Conservation (phyloP, 1,284 basidiomycete genomes). For the Chondrostereum purpureum region DNA sequence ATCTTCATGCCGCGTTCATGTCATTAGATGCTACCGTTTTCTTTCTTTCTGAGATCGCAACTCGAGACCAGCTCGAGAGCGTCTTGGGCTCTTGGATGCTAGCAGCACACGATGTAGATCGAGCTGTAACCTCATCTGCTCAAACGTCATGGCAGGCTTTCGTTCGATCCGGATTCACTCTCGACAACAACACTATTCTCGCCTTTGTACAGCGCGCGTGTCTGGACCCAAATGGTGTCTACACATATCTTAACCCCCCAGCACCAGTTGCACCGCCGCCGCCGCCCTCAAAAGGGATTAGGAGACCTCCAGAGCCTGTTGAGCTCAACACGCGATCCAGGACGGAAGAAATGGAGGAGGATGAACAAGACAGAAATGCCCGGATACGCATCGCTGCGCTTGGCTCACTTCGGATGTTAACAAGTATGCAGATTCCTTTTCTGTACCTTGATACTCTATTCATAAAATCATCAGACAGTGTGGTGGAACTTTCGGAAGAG, state of each 20-base stretch:
- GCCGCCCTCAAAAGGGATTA: not conserved
- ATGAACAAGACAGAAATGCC: constrained; percentile 60
- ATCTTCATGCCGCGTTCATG: constrained; percentile 67
- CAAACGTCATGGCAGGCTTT: constrained; percentile 48
- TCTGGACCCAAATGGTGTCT: constrained; percentile 62
- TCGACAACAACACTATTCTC: not conserved
- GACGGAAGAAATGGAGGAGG: constrained; percentile 57
- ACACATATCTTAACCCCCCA: constrained; percentile 64
- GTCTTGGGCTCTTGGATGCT: constrained; percentile 81
- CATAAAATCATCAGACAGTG: not conserved
- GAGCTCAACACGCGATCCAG: constrained; percentile 29
- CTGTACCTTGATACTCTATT: not conserved
- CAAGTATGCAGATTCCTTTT: constrained; percentile 39
- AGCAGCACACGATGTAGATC: constrained; percentile 68
- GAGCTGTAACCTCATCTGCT: constrained; percentile 48
- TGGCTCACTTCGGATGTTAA: constrained; percentile 58
- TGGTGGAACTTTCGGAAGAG: not conserved
- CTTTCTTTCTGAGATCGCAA: constrained; percentile 48
- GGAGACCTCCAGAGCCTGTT: constrained; percentile 17
- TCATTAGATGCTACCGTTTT: constrained; percentile 25
- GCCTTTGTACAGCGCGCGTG: constrained; percentile 49
- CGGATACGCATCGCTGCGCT: constrained; percentile 70
- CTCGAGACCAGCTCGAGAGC: constrained; percentile 52
- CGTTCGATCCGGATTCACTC: constrained; percentile 21
- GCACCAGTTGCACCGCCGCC: constrained; percentile 31